A percentile compares a stretch with the other conserved stretches of the same genome.
Evolutionary conservation across 2,329 filamentous ascomycete genomes (phyloP).

Genomic region (Nigrospora osmanthi): DNA sequence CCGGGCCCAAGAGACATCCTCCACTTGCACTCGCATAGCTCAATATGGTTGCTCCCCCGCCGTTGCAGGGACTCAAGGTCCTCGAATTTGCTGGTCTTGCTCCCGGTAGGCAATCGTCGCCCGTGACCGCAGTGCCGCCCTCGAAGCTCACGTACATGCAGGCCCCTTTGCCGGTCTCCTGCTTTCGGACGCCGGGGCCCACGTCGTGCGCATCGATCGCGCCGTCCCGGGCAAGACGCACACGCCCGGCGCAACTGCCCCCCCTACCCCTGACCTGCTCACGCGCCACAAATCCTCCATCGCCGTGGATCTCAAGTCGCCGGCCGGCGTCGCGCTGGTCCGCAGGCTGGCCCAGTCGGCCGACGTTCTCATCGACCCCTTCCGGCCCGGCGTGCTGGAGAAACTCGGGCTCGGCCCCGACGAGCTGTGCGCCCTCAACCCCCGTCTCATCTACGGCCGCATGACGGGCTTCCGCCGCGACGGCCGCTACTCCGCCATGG

Average conservation of each 20-base stretch:
- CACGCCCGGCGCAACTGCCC: constrained; percentile 19
- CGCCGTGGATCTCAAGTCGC: constrained; percentile 67
- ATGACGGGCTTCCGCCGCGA: constrained; percentile 88
- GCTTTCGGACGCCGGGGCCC: constrained; percentile 82
- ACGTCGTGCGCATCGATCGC: constrained; percentile 80
- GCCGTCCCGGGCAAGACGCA: constrained; percentile 35
- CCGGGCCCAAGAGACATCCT: no score
- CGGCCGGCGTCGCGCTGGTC: constrained; percentile 56
- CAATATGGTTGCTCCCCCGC: constrained; percentile 29
- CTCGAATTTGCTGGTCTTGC: constrained; percentile 55
- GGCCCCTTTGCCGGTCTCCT: constrained; percentile 85
- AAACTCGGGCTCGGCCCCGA: constrained; percentile 70
- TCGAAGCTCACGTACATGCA: constrained; percentile 21
- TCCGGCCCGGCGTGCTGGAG: constrained; percentile 85
- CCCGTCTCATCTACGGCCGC: constrained; percentile 69
- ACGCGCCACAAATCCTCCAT: constrained; percentile 77
- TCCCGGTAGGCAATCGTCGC: constrained; percentile 38
- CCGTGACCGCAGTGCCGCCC: background rate
- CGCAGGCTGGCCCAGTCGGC: constrained; percentile 52
- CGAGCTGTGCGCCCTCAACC: constrained; percentile 59
- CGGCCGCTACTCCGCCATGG: constrained; percentile 80
- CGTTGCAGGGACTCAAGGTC: constrained; percentile 45
- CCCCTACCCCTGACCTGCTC: constrained; percentile 59
- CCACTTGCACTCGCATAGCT: background rate
- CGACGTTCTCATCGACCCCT: constrained; percentile 88